Conservation (phyloP, 306 rosid genomes). For the Fragaria vesca region DNA sequence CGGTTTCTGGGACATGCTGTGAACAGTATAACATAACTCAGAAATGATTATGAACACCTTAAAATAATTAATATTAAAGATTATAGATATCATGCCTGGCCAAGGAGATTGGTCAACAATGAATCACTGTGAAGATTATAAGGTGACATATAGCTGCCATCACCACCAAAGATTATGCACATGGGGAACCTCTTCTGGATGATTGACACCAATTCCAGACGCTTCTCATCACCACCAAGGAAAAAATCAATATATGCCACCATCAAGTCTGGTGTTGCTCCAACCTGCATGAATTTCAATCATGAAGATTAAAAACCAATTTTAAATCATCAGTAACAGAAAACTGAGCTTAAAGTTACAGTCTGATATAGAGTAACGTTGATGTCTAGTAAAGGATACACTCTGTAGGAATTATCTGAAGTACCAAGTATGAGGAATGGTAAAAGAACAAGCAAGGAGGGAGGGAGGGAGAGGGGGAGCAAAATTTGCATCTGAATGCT, state of each 20-base stretch:
- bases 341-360: neutral
- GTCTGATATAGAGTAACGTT: neutral
- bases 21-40: constrained; percentile 21
- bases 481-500: neutral
- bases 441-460: neutral
- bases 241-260: constrained; percentile 93
- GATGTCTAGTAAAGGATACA: neutral
- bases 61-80: neutral
- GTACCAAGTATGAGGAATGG: neutral
- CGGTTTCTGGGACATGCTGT: constrained; percentile 97
- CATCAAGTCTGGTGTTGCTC: constrained; percentile 93
- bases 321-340: constrained; percentile 15
- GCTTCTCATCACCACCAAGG: constrained; percentile 99
- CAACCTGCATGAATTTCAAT: constrained; percentile 68
- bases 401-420: neutral
- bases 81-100: constrained; percentile 57
- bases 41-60: constrained; percentile 9
- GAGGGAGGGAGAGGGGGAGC: neutral
- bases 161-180: constrained; percentile 98
- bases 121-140: constrained; percentile 89
- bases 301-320: constrained; percentile 23
- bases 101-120: constrained; percentile 86
- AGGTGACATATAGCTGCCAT: constrained; percentile 96
- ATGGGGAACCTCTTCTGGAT: constrained; percentile 94
- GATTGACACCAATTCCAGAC: constrained; percentile 85